These are phyloP conservation scores for Pseudozyma thailandica DNA, from an alignment of 1,284 basidiomycete species.

Conservation along the genomic window DNA sequence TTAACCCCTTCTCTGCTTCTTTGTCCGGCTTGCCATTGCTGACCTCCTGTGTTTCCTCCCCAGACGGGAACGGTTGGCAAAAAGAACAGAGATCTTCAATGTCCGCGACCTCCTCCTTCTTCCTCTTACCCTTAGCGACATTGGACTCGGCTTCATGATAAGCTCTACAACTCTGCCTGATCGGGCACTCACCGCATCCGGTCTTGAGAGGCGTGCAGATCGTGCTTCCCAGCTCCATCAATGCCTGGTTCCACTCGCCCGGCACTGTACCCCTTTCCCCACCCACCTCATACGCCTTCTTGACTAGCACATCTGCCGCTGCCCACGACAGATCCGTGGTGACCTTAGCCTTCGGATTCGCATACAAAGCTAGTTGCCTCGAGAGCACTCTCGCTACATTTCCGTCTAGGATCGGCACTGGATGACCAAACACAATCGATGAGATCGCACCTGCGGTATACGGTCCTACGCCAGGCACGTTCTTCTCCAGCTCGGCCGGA, in stretches of 20 bases:
- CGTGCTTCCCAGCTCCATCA: conserved; percentile 65
- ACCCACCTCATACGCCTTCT: conserved; percentile 22
- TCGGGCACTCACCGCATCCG: conserved; percentile 54
- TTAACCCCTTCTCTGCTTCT: conserved; percentile 5
- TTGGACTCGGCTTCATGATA: conserved; percentile 27
- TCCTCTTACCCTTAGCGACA: background rate
- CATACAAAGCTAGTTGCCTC: conserved; percentile 59
- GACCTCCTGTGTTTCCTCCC: conserved; percentile 25
- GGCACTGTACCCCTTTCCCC: conserved; percentile 33
- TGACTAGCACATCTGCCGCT: conserved; percentile 53
- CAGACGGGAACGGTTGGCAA: conserved; percentile 55
- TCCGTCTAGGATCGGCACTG: conserved; percentile 63
- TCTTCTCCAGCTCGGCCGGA: conserved; percentile 81
- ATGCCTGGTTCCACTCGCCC: conserved; percentile 64
- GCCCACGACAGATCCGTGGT: conserved; percentile 61
- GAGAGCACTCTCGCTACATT: conserved; percentile 62
- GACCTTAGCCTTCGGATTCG: conserved; percentile 56
- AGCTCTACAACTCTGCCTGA: conserved; percentile 47
- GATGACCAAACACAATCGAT: conserved; percentile 62
- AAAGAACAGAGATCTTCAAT: conserved; percentile 60
- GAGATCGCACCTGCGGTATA: conserved; percentile 76
- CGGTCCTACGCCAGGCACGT: conserved; percentile 88
- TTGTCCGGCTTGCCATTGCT: background rate
- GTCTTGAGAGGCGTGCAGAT: conserved; percentile 51
- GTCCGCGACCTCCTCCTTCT: conserved; percentile 20